Evolutionary conservation across 768 basidiomycete genomes (phyloP), one percentile per base, ranked within the genome.

Genomic region (Lactifluus echinatus): DNA sequence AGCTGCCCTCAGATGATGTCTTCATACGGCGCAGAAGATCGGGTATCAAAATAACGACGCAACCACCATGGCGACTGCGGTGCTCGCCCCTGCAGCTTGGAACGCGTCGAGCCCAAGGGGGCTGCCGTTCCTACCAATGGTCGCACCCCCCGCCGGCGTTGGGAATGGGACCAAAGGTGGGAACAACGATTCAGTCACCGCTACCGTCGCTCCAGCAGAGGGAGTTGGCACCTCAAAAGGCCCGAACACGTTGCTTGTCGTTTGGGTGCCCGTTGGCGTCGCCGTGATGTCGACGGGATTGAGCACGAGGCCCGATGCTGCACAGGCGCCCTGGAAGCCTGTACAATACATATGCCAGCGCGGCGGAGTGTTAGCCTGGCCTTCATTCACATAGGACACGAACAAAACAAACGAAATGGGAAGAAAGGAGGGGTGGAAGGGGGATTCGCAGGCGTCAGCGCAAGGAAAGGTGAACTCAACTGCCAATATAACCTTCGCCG

Each of bases 221-320:
- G 50, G 42, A 10, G 42, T 47, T 15, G 3, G 21, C 7, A 7
- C 21, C 8, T 47, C 21, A 24, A 57, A 52, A 4, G 40, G 23
- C 17, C 50, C 23, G 24, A 57, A 17, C n/a, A 45, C 50, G 29
- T 57, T 45, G n/a, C 36, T 44, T 23, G 50, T 47, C 11, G 50
- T 40, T 4, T 34, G 4, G 23, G 15, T 31, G 5, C 44, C 56
- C 2, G 56, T 57, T 29, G 50, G 50, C 7, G 29, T 47, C 12
- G 29, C 50, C 15, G 50, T 57, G 12, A 57, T 1, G 2, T 6
- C 1, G 8, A 46, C n/a, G 1, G 2, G 2, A 23, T 57, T 57
- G 14, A 57, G 56, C 17, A 0, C 0, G 37, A 33, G 3, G 7
- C 11, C 36, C 5, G 24, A 39, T n/a, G 0, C 17, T 0, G 6